These are phyloP conservation scores for Xylaria sp. DNA, from an alignment of 2,329 filamentous ascomycete species.

Conservation along the genomic window DNA sequence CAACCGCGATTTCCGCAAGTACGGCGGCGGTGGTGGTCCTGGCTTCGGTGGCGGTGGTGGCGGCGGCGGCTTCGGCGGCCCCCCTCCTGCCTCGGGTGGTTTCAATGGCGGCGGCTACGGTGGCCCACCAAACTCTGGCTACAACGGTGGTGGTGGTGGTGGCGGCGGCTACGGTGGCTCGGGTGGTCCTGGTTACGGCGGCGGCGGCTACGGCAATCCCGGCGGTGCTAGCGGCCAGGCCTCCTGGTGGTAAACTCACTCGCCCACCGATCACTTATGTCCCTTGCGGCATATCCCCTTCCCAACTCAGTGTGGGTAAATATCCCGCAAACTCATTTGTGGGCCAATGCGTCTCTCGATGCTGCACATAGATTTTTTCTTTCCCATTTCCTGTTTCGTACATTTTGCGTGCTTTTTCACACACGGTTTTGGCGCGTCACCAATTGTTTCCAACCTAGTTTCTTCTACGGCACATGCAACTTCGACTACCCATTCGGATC, in stretches of 20 bases:
- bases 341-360: conserved; percentile 41
- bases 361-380: conserved; percentile 40
- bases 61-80: conserved; percentile 29
- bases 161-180: conserved; percentile 48
- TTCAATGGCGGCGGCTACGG: conserved; percentile 58
- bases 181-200: conserved; percentile 53
- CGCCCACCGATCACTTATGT: conserved; percentile 12
- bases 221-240: conserved; percentile 68
- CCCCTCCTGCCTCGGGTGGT: conserved; percentile 51
- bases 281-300: conserved; percentile 9
- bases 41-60: conserved; percentile 51
- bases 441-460: conserved; percentile 44
- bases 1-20: conserved; percentile 92
- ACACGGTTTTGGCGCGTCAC: conserved; percentile 35
- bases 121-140: conserved; percentile 54
- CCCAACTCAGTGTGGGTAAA: conserved; percentile 7
- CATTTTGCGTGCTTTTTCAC: conserved; percentile 43
- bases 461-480: conserved; percentile 49
- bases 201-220: conserved; percentile 56
- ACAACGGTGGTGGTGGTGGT: conserved; percentile 55
- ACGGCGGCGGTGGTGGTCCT: conserved; percentile 57
- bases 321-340: conserved; percentile 11
- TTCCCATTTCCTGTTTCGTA: conserved; percentile 36
- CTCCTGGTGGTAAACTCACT: conserved; percentile 71
- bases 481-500: conserved; percentile 48